phyloP scores from a whole-genome alignment of 306 rosid species.

The Prunus dulcis region DNA sequence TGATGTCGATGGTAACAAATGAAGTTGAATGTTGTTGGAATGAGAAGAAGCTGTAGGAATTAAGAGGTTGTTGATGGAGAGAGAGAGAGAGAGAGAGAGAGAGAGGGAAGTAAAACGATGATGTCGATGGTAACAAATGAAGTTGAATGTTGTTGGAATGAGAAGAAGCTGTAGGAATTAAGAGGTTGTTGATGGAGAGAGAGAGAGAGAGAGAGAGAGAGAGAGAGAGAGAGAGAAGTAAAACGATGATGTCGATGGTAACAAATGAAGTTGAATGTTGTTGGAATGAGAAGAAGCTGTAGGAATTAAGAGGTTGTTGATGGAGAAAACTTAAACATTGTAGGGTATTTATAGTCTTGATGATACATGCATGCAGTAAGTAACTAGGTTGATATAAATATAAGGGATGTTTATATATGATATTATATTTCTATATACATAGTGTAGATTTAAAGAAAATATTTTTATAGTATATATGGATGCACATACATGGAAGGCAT shows the following conservation, averaged over 20 bases:
- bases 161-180: background rate
- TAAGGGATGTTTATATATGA: too few relatives aligned
- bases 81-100: background rate
- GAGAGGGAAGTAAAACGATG: background rate
- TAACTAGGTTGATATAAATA: too few relatives aligned
- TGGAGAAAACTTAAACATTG: too few relatives aligned
- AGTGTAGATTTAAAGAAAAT: too few relatives aligned
- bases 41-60: background rate
- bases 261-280: background rate
- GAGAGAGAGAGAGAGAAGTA: background rate
- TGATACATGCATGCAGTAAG: too few relatives aligned
- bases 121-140: background rate
- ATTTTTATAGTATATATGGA: too few relatives aligned
- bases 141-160: background rate
- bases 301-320: background rate
- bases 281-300: too few relatives aligned
- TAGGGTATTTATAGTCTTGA: too few relatives aligned
- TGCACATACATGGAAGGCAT: too few relatives aligned
- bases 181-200: background rate
- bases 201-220: background rate
- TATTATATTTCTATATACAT: too few relatives aligned
- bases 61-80: background rate
- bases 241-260: background rate
- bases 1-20: background rate
- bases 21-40: background rate